These are phyloP conservation scores for Erigeron philadelphicus DNA, from an alignment of 140 eudicot species.

Conservation along the genomic window DNA sequence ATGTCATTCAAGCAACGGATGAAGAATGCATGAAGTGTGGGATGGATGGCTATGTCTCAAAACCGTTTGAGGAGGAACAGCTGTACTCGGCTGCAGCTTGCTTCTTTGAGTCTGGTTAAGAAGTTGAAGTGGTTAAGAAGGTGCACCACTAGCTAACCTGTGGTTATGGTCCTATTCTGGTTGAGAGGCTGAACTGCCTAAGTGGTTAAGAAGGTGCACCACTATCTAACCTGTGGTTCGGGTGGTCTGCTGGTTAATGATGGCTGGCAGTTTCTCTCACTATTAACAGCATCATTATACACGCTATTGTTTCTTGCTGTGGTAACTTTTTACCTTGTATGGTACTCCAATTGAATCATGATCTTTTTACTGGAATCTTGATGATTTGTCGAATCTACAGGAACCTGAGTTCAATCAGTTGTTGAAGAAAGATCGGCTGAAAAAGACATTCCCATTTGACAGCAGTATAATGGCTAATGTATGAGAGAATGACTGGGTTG, in stretches of 20 bases:
- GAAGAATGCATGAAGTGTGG: constrained; percentile 72
- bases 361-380: neutral
- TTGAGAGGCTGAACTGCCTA: neutral
- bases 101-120: constrained; percentile 58
- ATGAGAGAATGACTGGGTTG: neutral
- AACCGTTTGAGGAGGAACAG: constrained; percentile 77
- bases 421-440: constrained; percentile 2
- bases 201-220: constrained; percentile 14
- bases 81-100: constrained; percentile 70
- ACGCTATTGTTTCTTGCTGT: neutral
- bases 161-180: constrained; percentile 19
- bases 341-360: neutral
- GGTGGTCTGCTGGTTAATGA: constrained; percentile 11
- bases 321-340: neutral
- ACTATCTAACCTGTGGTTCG: constrained; percentile 11
- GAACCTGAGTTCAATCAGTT: constrained; percentile 2
- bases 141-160: constrained; percentile 14
- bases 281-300: neutral
- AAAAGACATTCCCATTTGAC: neutral
- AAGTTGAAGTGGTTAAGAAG: constrained; percentile 11
- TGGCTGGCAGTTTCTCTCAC: constrained; percentile 12
- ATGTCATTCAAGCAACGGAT: constrained; percentile 73
- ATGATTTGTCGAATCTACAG: constrained; percentile 13
- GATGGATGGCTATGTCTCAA: constrained; percentile 90
- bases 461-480: neutral